Evolutionary conservation across 306 rosid species (phyloP).

Genomic region (Rosa chinensis): DNA sequence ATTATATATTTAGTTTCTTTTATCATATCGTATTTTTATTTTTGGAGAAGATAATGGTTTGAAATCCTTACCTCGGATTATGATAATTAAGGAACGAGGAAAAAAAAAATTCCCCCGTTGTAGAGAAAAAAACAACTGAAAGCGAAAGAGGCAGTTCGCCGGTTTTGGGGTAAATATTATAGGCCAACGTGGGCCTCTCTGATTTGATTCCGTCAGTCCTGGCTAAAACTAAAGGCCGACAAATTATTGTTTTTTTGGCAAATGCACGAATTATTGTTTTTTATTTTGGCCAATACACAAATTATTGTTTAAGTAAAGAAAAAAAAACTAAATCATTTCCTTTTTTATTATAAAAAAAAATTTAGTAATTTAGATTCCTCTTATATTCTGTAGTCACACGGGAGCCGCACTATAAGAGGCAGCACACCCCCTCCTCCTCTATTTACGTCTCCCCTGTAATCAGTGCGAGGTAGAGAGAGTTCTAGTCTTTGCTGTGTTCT

Average conservation of each 20-base stretch:
- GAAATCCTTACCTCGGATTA: no score
- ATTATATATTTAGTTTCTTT: no score
- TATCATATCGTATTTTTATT: no score
- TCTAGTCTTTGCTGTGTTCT: neutral
- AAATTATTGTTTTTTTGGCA: no score
- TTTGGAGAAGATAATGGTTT: no score
- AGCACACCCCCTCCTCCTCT: neutral
- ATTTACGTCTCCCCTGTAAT: neutral
- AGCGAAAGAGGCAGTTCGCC: neutral
- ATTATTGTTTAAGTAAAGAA: no score
- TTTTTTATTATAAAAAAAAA: neutral
- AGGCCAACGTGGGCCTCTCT: neutral
- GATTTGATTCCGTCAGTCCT: neutral
- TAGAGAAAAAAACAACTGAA: no score
- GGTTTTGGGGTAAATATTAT: neutral
- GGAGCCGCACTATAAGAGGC: slow-evolving; percentile 13
- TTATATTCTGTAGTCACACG: neutral
- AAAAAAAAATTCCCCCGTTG: no score
- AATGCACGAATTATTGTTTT: no score
- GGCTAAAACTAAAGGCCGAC: no score
- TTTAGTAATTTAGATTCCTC: neutral
- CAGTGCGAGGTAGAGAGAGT: neutral
- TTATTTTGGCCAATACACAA: no score
- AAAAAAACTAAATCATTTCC: neutral
- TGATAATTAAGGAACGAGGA: no score